These are phyloP conservation scores for Tetradesmus lagerheimii DNA, from an alignment of 139 green algal genomes.

Conservation along the genomic window DNA sequence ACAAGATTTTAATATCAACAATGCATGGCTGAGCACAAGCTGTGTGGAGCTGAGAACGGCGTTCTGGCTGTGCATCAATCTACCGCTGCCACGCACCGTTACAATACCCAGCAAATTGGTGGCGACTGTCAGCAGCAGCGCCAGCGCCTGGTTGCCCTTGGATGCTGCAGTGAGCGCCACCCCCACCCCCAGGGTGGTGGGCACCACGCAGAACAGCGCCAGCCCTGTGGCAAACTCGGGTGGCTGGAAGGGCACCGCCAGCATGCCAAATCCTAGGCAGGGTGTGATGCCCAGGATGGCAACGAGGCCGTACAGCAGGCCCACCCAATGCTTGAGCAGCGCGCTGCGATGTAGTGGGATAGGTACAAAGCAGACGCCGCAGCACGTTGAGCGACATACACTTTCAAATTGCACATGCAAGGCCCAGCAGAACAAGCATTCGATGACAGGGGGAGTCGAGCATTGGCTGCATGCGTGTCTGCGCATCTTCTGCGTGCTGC, in stretches of 20 bases:
- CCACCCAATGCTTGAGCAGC: slow-evolving; percentile 42
- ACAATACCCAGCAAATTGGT: slow-evolving; percentile 85
- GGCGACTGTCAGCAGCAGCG: slow-evolving; percentile 80
- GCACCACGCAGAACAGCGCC: slow-evolving; percentile 81
- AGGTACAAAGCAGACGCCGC: too few relatives aligned
- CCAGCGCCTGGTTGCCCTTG: slow-evolving; percentile 67
- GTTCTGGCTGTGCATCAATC: too few relatives aligned
- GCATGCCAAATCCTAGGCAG: slow-evolving; percentile 70
- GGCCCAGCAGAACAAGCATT: too few relatives aligned
- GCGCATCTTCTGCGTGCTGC: too few relatives aligned
- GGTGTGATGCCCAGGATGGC: slow-evolving; percentile 74
- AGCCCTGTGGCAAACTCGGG: slow-evolving; percentile 70
- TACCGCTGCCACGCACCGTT: slow-evolving; percentile 61
- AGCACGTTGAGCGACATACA: too few relatives aligned
- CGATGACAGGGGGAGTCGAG: too few relatives aligned
- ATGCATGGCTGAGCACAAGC: too few relatives aligned
- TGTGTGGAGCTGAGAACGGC: too few relatives aligned
- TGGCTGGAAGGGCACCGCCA: slow-evolving; percentile 53
- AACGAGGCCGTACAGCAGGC: slow-evolving; percentile 22
- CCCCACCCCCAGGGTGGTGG: slow-evolving; percentile 85
- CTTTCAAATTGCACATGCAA: too few relatives aligned
- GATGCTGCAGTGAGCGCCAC: slow-evolving; percentile 55
- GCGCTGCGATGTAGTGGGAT: background rate
- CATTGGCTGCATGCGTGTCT: too few relatives aligned
- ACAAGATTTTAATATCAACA: too few relatives aligned